These are phyloP conservation scores for Kurtzmaniella quercitrusa DNA, from an alignment of 1,139 yeast genomes.

Conservation along the genomic window DNA sequence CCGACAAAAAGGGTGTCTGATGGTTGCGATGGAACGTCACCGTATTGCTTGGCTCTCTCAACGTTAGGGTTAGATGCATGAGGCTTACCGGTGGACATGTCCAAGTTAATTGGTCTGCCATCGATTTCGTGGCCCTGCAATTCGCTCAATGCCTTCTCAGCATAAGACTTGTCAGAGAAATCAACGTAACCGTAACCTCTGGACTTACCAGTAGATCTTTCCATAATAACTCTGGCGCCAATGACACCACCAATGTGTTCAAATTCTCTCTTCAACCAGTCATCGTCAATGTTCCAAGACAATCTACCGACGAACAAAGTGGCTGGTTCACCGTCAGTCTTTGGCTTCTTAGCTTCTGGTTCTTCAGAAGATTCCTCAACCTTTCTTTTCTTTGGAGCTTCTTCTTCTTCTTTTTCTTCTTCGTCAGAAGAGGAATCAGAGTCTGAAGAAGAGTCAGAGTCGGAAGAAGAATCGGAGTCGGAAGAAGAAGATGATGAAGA, in stretches of 20 bases:
- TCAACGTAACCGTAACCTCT: conserved; percentile 99
- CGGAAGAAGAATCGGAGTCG: conserved; percentile 14
- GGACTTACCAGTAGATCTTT: conserved; percentile 87
- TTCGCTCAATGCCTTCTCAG: conserved; percentile 84
- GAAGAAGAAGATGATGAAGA: conserved; percentile 20
- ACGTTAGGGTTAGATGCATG: conserved; percentile 45
- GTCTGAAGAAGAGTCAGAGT: conserved; percentile 18
- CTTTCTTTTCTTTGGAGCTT: conserved; percentile 33
- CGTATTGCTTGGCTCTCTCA: conserved; percentile 84
- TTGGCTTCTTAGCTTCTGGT: conserved; percentile 27
- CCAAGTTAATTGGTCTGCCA: conserved; percentile 94
- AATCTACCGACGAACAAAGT: conserved; percentile 95
- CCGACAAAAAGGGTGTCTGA: conserved; percentile 95
- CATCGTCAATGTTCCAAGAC: conserved; percentile 96
- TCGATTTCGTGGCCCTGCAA: conserved; percentile 93
- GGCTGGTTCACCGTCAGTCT: conserved; percentile 56
- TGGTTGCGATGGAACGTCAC: conserved; percentile 87
- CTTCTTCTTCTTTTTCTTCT: conserved; percentile 22
- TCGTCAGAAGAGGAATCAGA: conserved; percentile 28
- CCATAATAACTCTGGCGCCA: conserved; percentile 89
- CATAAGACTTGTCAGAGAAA: conserved; percentile 69
- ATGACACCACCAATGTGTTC: conserved; percentile 77
- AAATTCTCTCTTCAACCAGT: conserved; percentile 85
- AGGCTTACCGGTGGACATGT: conserved; percentile 85
- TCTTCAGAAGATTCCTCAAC: conserved; percentile 30